phyloP scores from a whole-genome alignment of 176 grass and related monocot species.

The Panicum miliaceum region DNA sequence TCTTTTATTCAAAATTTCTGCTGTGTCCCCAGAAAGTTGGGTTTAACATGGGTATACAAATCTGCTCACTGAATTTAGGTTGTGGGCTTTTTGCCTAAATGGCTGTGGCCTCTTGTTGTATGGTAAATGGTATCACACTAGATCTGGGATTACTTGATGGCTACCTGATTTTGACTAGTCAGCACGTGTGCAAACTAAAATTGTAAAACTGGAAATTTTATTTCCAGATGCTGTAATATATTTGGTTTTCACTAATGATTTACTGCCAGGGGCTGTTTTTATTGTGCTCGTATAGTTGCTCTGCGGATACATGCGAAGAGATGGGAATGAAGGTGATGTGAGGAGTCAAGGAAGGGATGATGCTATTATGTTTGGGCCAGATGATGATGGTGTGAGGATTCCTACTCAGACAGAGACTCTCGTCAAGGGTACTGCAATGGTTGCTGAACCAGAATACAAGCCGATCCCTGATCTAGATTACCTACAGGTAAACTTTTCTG shows the following conservation, averaged over 20 bases:
- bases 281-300: slow-evolving; percentile 86
- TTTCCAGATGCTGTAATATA: slow-evolving; percentile 51
- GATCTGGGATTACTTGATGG: neutral
- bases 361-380: slow-evolving; percentile 46
- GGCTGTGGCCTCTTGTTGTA: neutral
- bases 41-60: neutral
- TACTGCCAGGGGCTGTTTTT: slow-evolving; percentile 95
- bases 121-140: neutral
- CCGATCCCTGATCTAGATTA: slow-evolving; percentile 87
- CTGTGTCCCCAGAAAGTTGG: neutral
- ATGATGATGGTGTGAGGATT: slow-evolving; percentile 69
- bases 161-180: neutral
- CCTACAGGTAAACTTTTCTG: slow-evolving; percentile 68
- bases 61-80: slow-evolving; percentile 2
- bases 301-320: slow-evolving; percentile 65
- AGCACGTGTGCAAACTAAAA: slow-evolving; percentile 8
- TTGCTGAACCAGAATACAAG: slow-evolving; percentile 80
- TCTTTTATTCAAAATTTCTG: neutral
- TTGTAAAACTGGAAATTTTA: neutral
- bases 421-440: slow-evolving; percentile 61
- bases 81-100: neutral
- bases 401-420: slow-evolving; percentile 74
- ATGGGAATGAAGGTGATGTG: slow-evolving; percentile 41
- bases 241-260: slow-evolving; percentile 97
- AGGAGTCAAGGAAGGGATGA: slow-evolving; percentile 50